Evolutionary conservation across 176 grass and related monocot species (phyloP), one percentile per base, ranked within the genome.

Genomic region (Oryza australiensis): DNA sequence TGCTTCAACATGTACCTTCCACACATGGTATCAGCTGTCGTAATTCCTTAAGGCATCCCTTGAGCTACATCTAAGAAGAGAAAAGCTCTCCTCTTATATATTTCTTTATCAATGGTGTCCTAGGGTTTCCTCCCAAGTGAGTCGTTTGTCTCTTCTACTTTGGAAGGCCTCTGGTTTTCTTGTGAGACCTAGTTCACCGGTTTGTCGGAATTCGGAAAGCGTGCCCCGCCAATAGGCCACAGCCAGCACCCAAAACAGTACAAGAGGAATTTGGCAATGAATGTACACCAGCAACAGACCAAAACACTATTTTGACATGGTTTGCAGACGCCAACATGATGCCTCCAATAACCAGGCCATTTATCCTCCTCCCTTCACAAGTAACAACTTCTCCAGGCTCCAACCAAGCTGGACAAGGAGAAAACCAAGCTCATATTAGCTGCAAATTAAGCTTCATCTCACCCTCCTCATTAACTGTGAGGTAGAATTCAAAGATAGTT

Each of bases 271-370:
- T 49, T 29, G 30, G 72, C 66, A 42, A 33, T 76, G 30, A 24
- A 22, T 68, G 40, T n/a, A 70, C 76, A 49, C 49, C 0, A 57
- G 65, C 38, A 86, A 79, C 63, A 64, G 32, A 80, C 80, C 84
- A 87, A 83, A 87, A 70, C 63, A 28, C 59, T 68, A 45, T 26
- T 74, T 84, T 87, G 75, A 87, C 77, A 63, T 84, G 34, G 59
- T 69, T 82, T 75, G 82, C 70, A 28, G 0, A 65, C 0, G 75
- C 70, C 87, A 85, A 84, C 70, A 89, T 8, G 35, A 37, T 37
- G 35, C 35, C 35, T 37, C 35, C 35, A 37, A 85, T 48, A 48
- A 48, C 45, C 12, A 48, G 45, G 1, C 81, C 32, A 65, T 75
- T 85, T 81, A 85, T n/a, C 53, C 62, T 62, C 4, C 30, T 41